A percentile compares a stretch with the other conserved stretches of the same genome.
Conservation (phyloP, 352 stramenopile species). For the Globisporangium solare region DNA sequence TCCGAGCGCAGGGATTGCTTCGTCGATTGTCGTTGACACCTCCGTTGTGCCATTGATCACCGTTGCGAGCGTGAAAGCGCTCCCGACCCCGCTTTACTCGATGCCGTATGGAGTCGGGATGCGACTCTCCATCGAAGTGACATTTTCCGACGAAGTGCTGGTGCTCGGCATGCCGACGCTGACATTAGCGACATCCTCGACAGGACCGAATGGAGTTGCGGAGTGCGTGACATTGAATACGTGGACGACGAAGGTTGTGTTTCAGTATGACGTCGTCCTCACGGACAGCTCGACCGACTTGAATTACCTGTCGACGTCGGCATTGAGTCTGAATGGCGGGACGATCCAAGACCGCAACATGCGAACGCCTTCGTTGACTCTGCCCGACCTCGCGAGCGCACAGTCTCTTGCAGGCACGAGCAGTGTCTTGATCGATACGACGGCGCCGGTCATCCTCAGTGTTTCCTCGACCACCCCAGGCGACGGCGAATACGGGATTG, state of each 20-base stretch:
- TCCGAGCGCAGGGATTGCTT: slow-evolving; percentile 52
- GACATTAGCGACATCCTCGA: slow-evolving; percentile 36
- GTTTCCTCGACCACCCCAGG: slow-evolving; percentile 46
- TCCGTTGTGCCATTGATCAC: slow-evolving; percentile 35
- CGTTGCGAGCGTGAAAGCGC: slow-evolving; percentile 35
- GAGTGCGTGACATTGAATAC: slow-evolving; percentile 48
- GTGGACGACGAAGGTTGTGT: slow-evolving; percentile 55
- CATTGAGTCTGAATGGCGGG: slow-evolving; percentile 46
- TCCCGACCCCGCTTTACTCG: slow-evolving; percentile 34
- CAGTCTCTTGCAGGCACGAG: slow-evolving; percentile 47
- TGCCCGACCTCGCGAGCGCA: slow-evolving; percentile 38
- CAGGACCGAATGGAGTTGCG: slow-evolving; percentile 35
- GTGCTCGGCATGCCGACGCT: slow-evolving; percentile 51
- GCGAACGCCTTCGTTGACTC: slow-evolving; percentile 41
- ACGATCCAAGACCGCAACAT: slow-evolving; percentile 68
- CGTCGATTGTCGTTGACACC: slow-evolving; percentile 65
- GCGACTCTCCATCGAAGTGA: slow-evolving; percentile 52
- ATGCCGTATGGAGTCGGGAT: slow-evolving; percentile 67
- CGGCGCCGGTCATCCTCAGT: slow-evolving; percentile 47
- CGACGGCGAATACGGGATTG: slow-evolving; percentile 62
- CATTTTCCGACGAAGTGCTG: slow-evolving; percentile 77
- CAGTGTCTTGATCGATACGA: slow-evolving; percentile 65
- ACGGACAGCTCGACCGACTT: slow-evolving; percentile 51
- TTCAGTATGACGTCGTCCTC: slow-evolving; percentile 60
- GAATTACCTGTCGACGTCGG: slow-evolving; percentile 54